A percentile compares a stretch with the other conserved stretches of the same genome.
These are phyloP conservation scores for Lecanosticta acicola DNA, from an alignment of 2,329 filamentous ascomycete genomes.

Conservation along the genomic window DNA sequence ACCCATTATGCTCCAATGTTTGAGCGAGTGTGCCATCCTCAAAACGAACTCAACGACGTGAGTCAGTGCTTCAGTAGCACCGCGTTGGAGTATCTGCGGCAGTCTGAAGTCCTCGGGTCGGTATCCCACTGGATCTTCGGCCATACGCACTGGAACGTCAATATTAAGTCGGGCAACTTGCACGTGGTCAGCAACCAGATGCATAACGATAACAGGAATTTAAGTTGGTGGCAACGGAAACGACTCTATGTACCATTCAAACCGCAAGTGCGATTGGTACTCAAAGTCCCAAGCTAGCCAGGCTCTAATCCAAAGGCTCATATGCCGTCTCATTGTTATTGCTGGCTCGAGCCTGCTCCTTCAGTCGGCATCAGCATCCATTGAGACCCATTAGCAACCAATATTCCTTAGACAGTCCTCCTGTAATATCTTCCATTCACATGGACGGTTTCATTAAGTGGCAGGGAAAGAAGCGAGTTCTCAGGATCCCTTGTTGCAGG, in stretches of 20 bases:
- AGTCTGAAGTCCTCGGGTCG: conserved; percentile 6
- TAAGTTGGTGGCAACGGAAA: conserved; percentile 18
- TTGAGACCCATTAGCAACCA: background rate
- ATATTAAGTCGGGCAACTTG: conserved; percentile 30
- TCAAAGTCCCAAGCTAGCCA: background rate
- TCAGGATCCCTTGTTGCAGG: background rate
- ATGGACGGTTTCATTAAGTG: background rate
- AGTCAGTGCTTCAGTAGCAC: conserved; percentile 50
- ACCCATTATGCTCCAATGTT: conserved; percentile 55
- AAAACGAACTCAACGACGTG: conserved; percentile 42
- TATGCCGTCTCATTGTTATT: too few relatives aligned
- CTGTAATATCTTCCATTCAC: background rate
- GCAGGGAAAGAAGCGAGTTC: background rate
- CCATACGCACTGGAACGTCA: conserved; percentile 41
- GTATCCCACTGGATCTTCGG: conserved; percentile 42
- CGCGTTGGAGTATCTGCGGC: conserved; percentile 29
- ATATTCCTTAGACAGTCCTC: background rate
- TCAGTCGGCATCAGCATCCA: background rate
- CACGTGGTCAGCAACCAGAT: conserved; percentile 37
- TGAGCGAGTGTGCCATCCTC: conserved; percentile 43
- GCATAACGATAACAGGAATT: conserved; percentile 7
- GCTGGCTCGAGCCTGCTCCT: too few relatives aligned
- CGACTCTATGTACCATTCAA: conserved; percentile 17
- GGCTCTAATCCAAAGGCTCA: too few relatives aligned
- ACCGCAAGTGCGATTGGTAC: background rate